Conservation (phyloP, 2,329 filamentous ascomycete genomes). For the Neoarthrinium moseri region DNA sequence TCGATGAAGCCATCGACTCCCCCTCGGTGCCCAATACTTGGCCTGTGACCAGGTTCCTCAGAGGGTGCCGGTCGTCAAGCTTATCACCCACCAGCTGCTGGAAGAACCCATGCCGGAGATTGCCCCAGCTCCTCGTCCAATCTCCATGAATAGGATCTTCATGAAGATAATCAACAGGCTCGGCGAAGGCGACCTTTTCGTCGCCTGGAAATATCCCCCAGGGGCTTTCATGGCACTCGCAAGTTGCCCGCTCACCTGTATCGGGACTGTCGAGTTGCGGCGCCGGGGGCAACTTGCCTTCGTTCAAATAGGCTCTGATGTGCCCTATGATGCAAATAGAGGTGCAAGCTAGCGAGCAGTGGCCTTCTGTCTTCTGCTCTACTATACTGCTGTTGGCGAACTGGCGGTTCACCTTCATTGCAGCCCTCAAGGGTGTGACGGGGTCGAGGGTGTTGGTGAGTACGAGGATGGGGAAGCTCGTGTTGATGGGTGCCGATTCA, state of each 20-base stretch:
- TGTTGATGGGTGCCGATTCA: conserved; percentile 34
- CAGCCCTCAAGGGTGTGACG: conserved; percentile 53
- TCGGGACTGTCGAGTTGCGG: conserved; percentile 20
- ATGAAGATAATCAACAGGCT: too few relatives aligned
- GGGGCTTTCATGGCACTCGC: conserved; percentile 24
- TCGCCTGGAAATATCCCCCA: too few relatives aligned
- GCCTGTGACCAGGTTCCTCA: too few relatives aligned
- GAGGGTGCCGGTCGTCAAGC: too few relatives aligned
- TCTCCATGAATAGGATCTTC: too few relatives aligned
- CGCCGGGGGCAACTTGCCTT: conserved; percentile 31
- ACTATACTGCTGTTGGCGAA: conserved; percentile 35
- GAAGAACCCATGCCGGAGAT: too few relatives aligned
- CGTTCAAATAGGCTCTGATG: conserved; percentile 32
- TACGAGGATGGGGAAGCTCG: conserved; percentile 54
- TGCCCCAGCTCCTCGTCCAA: too few relatives aligned
- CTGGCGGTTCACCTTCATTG: conserved; percentile 36
- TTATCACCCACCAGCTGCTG: too few relatives aligned
- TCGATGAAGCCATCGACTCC: too few relatives aligned
- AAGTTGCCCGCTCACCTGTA: conserved; percentile 22
- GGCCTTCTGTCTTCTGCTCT: conserved; percentile 33
- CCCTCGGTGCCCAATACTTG: too few relatives aligned
- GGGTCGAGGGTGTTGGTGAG: conserved; percentile 57
- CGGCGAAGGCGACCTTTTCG: too few relatives aligned
- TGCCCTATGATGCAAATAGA: conserved; percentile 34
- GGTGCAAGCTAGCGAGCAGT: conserved; percentile 32